Base-by-base conservation (phyloP, 352 stramenopile species). In the Pythium dissimile region DNA sequence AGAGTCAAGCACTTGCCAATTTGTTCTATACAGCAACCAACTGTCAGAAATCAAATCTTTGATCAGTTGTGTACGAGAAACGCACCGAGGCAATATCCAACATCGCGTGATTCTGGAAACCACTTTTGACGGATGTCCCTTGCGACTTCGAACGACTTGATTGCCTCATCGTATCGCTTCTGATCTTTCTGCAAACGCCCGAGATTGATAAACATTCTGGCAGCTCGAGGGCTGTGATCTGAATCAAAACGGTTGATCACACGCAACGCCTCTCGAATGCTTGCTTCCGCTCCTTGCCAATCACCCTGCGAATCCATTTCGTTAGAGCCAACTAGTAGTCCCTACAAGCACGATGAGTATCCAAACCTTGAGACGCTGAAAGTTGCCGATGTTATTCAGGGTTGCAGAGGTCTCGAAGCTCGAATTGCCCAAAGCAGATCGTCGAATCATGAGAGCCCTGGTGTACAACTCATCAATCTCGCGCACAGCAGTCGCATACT, bases 341-440 rank as follows among this genome's bases (percentile, higher is more conserved):
- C n/a, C n/a, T n/a, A 20, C n/a, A 12, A 5, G 9, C 13, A 41
- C 12, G 34, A 6, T 41, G 5, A 41, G 18, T 18, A 32, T 15
- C 43, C 69, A n/a, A 58, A 89, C 79, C 66, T 74, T 68, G 7
- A 85, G 67, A 15, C 79, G 76, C 59, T 89, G 89, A 52, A 90
- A 80, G 56, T 88, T 90, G 34, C 82, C 82, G 18, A 90, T 83
- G 45, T 92, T 92, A 60, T 89, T 92, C 3, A 92, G 61, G 10
- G 80, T 92, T 5, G 82, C 78, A 2, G 82, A 80, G 0, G 80
- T 89, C 59, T 92, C 82, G 20, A 88, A 86, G 52, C 78, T 92
- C 38, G 80, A 77, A 21, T 89, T 89, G 1, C 82, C 82, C 37
- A 92, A 67, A 21, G 72, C 78, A 2, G 63, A 77, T 4, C 77